Evolutionary conservation across 257 asterid genomes (phyloP).

Genomic region (Solanum corneliomulleri): DNA sequence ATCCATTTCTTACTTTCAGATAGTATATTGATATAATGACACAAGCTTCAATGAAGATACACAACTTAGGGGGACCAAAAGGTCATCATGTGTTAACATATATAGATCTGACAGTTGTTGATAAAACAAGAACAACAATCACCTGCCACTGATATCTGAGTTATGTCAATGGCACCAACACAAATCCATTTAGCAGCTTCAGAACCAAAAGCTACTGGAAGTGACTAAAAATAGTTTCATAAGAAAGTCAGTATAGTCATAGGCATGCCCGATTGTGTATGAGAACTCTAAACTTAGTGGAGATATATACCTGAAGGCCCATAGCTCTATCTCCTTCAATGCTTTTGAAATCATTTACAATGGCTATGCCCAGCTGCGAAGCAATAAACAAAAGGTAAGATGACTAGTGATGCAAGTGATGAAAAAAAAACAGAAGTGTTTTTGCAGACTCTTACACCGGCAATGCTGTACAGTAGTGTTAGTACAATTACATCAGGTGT

Average conservation of each 20-base stretch:
- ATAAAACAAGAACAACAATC: not conserved
- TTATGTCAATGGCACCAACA: conserved; percentile 93
- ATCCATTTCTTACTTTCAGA: not conserved
- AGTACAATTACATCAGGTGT: conserved; percentile 76
- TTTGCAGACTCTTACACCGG: conserved; percentile 54
- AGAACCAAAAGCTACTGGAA: conserved; percentile 91
- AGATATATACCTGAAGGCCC: conserved; percentile 76
- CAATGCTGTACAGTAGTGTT: conserved; percentile 79
- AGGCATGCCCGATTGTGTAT: not conserved
- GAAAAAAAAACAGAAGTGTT: not conserved
- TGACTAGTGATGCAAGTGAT: not conserved
- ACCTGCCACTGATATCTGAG: conserved; percentile 96
- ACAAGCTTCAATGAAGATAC: not conserved
- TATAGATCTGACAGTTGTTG: not conserved
- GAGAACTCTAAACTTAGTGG: not conserved
- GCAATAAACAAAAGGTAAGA: not conserved
- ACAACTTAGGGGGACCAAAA: not conserved
- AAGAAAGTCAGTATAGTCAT: not conserved
- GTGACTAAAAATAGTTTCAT: conserved; percentile 41
- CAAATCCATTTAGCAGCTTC: conserved; percentile 99
- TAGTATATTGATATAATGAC: not conserved
- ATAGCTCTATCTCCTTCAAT: conserved; percentile 85
- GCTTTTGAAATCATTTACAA: conserved; percentile 94
- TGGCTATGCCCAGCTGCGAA: conserved; percentile 84
- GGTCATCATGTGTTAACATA: not conserved